phyloP scores from a whole-genome alignment of 2,329 filamentous ascomycete genomes.

The Fusarium circinatum region DNA sequence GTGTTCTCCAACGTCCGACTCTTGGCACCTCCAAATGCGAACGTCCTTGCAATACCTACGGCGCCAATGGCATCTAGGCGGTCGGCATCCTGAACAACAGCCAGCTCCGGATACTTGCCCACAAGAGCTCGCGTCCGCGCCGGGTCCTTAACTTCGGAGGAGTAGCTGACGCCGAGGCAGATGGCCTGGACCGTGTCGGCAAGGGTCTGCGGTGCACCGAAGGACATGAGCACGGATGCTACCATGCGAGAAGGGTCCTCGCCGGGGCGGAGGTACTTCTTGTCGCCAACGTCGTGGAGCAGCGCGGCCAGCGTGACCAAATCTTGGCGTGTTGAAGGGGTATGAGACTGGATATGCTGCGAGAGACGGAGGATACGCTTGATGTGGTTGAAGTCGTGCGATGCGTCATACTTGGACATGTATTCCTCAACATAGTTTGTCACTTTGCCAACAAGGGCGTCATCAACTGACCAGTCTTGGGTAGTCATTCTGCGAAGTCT shows the following conservation, averaged over 20 bases:
- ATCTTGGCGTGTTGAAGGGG: constrained; percentile 53
- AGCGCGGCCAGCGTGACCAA: constrained; percentile 76
- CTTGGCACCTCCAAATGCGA: constrained; percentile 74
- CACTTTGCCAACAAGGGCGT: constrained; percentile 64
- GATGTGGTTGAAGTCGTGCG: constrained; percentile 89
- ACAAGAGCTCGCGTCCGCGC: constrained; percentile 69
- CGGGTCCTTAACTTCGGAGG: constrained; percentile 75
- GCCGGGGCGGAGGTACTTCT: constrained; percentile 75
- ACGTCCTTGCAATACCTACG: constrained; percentile 79
- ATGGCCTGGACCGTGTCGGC: constrained; percentile 76
- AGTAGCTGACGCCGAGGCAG: constrained; percentile 82
- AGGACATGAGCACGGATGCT: constrained; percentile 62
- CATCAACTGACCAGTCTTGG: constrained; percentile 43
- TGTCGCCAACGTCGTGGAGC: constrained; percentile 90
- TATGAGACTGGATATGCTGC: constrained; percentile 68
- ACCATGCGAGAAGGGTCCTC: constrained; percentile 68
- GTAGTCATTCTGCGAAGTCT: constrained; percentile 37
- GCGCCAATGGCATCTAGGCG: constrained; percentile 91
- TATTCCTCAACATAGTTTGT: constrained; percentile 73
- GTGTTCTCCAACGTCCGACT: constrained; percentile 68
- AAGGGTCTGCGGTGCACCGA: constrained; percentile 66
- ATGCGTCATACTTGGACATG: constrained; percentile 83
- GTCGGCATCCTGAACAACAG: constrained; percentile 91
- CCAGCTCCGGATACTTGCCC: constrained; percentile 67
- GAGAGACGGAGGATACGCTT: constrained; percentile 81